Conservation (phyloP, 495 filamentous ascomycete genomes). For the Aspergillus ellipticus region DNA sequence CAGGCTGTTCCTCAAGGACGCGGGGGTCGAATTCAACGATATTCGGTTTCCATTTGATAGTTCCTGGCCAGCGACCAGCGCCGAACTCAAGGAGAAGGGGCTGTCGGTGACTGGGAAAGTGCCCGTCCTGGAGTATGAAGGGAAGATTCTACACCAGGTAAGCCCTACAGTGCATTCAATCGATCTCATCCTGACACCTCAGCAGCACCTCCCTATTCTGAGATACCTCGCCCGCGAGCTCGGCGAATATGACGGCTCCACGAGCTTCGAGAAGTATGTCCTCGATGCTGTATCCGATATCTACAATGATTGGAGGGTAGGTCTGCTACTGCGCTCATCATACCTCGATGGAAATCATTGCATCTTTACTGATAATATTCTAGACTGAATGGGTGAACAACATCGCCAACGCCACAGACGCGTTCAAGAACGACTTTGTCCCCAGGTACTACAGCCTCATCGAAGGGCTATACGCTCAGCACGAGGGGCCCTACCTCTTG, state of each 20-base stretch:
- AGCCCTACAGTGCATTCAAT: neutral
- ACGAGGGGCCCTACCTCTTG: slow-evolving; percentile 27
- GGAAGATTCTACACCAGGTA: slow-evolving; percentile 37
- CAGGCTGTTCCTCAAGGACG: slow-evolving; percentile 37
- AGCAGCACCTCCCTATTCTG: slow-evolving; percentile 36
- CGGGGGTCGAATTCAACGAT: slow-evolving; percentile 38
- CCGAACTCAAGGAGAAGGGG: slow-evolving; percentile 22
- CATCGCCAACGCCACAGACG: slow-evolving; percentile 8
- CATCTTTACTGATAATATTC: no score
- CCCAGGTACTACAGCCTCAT: slow-evolving; percentile 28
- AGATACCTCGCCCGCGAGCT: slow-evolving; percentile 37
- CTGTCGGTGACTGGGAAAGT: slow-evolving; percentile 33
- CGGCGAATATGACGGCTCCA: slow-evolving; percentile 36
- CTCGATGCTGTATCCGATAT: slow-evolving; percentile 43
- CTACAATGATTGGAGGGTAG: slow-evolving; percentile 36
- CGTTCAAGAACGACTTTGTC: slow-evolving; percentile 23
- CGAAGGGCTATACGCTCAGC: slow-evolving; percentile 21
- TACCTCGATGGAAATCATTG: neutral
- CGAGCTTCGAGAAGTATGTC: slow-evolving; percentile 38
- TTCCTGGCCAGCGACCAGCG: slow-evolving; percentile 34
- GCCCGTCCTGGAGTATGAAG: slow-evolving; percentile 39
- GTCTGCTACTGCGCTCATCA: neutral
- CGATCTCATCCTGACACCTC: neutral
- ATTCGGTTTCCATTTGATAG: slow-evolving; percentile 38
- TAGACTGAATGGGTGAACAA: slow-evolving; percentile 26